Base-by-base conservation (phyloP, 169 alveolate species). In the Plasmodium cynomolgi region DNA sequence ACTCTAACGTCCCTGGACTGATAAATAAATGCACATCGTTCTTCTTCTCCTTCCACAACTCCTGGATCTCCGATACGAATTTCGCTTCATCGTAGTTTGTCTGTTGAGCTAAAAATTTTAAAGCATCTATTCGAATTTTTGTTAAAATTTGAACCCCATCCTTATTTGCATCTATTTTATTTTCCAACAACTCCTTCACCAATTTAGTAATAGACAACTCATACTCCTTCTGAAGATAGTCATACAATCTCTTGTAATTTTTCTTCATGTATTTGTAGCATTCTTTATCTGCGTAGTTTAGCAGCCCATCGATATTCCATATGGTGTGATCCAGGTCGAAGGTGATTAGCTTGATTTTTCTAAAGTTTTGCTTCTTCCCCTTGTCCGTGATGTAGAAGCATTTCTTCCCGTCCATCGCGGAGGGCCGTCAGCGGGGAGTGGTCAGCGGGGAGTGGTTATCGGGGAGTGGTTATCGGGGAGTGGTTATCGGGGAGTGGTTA, bases 1-100 rank as follows among this genome's bases (percentile, higher is more conserved):
- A 88, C 56, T 88, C 94, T 5, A 88, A 79, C 0, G 94, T 88
- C 2, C 94, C 94, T 26, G 94, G 90, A 41, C 91, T 80, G 7
- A 88, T 88, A 80, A 88, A 88, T 80, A 88, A 62, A 80, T 88
- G 94, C 15, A 88, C 94, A 20, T 88, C 81, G 72, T 88, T 88
- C 72, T 88, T 88, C 72, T 88, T 88, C 26, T 80, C 29, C n/a
- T 88, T 34, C 94, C 94, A 88, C 8, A 88, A 26, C 37, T 56
- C 39, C 33, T 88, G 94, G 1, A 88, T 80, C 50, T 79, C 94
- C 2, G 88, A 58, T n/a, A 73, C 11, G 47, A 88, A 88, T 62
- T 88, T 81, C 41, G 11, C 50, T 80, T 88, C 94, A 80, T 88
- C 83, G 73, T 58, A 88, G 50, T 88, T 88, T 44, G 94, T 79